Conservation (phyloP, 2,329 filamentous ascomycete genomes). For the Cryphonectria japonica region DNA sequence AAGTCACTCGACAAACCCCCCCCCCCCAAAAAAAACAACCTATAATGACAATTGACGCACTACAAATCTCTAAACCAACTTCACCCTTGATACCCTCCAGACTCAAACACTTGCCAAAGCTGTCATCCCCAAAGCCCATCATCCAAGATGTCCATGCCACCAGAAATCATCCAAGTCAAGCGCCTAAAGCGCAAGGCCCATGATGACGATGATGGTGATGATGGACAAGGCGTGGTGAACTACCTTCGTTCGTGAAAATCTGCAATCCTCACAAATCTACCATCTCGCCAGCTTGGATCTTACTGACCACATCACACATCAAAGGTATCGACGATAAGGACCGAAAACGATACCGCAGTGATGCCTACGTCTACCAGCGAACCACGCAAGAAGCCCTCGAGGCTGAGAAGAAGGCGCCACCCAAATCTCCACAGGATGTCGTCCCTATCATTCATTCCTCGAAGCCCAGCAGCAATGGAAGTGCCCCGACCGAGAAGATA, state of each 20-base stretch:
- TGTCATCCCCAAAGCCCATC: background rate
- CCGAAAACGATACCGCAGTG: conserved; percentile 57
- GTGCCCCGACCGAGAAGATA: conserved; percentile 32
- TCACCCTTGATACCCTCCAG: background rate
- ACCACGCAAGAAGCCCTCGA: conserved; percentile 41
- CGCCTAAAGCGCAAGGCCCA: conserved; percentile 53
- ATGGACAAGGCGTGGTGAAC: conserved; percentile 51
- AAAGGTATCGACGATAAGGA: conserved; percentile 54
- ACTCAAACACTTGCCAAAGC: background rate
- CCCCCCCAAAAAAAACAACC: background rate
- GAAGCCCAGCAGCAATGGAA: conserved; percentile 43
- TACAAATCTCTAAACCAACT: background rate
- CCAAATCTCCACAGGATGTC: conserved; percentile 31
- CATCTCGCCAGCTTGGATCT: conserved; percentile 15
- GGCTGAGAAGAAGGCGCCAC: conserved; percentile 36
- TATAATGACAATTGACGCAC: background rate
- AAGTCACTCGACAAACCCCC: background rate
- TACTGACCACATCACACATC: conserved; percentile 12
- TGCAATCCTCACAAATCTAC: conserved; percentile 13
- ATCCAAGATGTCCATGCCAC: conserved; percentile 57
- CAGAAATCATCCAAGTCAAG: conserved; percentile 63
- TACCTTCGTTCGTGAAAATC: conserved; percentile 53
- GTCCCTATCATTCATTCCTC: conserved; percentile 56
- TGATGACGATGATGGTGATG: conserved; percentile 49
- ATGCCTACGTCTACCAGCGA: conserved; percentile 60